A percentile compares a stretch with the other conserved stretches of the same genome.
phyloP scores from a whole-genome alignment of 768 basidiomycete genomes.

The Suillus variegatus region DNA sequence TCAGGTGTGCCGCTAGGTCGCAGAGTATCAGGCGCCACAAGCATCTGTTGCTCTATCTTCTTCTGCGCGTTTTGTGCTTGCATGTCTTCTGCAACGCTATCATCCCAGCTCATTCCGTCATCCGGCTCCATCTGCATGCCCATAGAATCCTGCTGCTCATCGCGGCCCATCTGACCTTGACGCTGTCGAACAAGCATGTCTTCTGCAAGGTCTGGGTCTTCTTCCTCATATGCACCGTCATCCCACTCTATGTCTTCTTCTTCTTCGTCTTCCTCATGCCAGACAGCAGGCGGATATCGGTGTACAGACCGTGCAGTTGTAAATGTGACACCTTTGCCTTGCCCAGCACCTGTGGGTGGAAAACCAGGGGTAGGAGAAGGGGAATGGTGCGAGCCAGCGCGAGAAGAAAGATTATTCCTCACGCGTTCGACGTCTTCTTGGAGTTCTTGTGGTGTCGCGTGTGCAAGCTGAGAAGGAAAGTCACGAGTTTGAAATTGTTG shows the following conservation, averaged over 20 bases:
- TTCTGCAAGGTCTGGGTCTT: slow-evolving; percentile 62
- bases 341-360: slow-evolving; percentile 23
- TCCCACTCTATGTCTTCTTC: slow-evolving; percentile 56
- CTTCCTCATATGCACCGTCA: slow-evolving; percentile 70
- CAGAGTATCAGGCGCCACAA: slow-evolving; percentile 35
- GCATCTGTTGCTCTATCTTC: slow-evolving; percentile 23
- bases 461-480: slow-evolving; percentile 27
- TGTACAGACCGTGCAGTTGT: slow-evolving; percentile 65
- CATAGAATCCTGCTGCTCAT: slow-evolving; percentile 32
- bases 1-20: slow-evolving; percentile 33
- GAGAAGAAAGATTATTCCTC: slow-evolving; percentile 50
- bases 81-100: slow-evolving; percentile 56
- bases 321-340: slow-evolving; percentile 65
- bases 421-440: slow-evolving; percentile 59
- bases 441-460: slow-evolving; percentile 50
- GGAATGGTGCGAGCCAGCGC: slow-evolving; percentile 48
- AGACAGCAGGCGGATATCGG: slow-evolving; percentile 81
- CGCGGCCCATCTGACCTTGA: slow-evolving; percentile 35
- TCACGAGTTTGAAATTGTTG: background rate
- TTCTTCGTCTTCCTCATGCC: slow-evolving; percentile 74
- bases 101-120: slow-evolving; percentile 90
- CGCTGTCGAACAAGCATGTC: slow-evolving; percentile 48
- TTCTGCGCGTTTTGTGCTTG: slow-evolving; percentile 35
- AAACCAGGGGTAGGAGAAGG: slow-evolving; percentile 47
- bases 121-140: slow-evolving; percentile 63